Conservation (phyloP, 306 rosid genomes). For the Casuarina equisetifolia region DNA sequence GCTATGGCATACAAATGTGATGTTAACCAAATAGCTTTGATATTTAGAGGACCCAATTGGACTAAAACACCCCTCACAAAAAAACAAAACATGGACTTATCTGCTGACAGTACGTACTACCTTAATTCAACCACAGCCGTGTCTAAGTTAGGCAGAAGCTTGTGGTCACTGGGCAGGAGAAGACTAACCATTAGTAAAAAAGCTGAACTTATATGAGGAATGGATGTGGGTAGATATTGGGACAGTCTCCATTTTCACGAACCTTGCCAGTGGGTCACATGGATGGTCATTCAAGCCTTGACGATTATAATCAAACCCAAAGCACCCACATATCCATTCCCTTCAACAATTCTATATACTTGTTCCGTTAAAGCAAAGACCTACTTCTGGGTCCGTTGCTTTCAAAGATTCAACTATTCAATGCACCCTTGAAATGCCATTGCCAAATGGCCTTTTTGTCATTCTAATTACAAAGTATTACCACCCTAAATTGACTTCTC, state of each 20-base stretch:
- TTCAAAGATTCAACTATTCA: too few species aligned
- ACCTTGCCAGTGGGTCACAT: too few species aligned
- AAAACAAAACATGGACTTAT: background rate
- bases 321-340: too few species aligned
- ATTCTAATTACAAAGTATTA: background rate
- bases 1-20: conserved; percentile 4
- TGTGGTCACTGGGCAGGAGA: background rate
- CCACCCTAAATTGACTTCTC: conserved; percentile 3
- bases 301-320: too few species aligned
- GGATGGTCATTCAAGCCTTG: too few species aligned
- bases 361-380: too few species aligned
- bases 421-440: background rate
- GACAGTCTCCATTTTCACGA: too few species aligned
- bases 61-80: conserved; percentile 30
- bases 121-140: background rate
- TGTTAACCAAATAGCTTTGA: conserved; percentile 18
- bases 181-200: too few species aligned
- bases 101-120: background rate
- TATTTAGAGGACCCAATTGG: conserved; percentile 11
- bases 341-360: too few species aligned
- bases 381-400: too few species aligned
- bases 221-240: too few species aligned
- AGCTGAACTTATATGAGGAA: too few species aligned
- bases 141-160: background rate
- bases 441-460: conserved; percentile 21